A percentile compares a stretch with the other conserved stretches of the same genome.
Conservation (phyloP, 1,139 yeast species). For the Candida smagusa region DNA sequence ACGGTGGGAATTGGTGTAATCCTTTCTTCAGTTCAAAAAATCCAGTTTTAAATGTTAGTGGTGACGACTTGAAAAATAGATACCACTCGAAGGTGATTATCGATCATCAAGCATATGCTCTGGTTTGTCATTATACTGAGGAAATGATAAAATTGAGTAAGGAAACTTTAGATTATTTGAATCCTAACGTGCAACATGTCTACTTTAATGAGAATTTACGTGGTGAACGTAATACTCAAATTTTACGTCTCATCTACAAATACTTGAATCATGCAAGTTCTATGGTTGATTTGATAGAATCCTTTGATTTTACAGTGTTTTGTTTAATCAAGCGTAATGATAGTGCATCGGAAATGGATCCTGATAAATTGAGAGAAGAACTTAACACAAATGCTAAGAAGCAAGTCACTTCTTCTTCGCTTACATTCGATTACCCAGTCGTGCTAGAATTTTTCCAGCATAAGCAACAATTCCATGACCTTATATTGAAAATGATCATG, state of each 20-base stretch:
- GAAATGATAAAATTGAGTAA: constrained; percentile 38
- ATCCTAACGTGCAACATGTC: constrained; percentile 31
- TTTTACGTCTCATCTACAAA: constrained; percentile 52
- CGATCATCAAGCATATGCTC: constrained; percentile 46
- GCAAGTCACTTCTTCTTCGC: constrained; percentile 14
- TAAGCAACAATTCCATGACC: constrained; percentile 72
- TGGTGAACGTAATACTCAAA: constrained; percentile 51
- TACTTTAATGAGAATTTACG: constrained; percentile 32
- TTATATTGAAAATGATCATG: constrained; percentile 58
- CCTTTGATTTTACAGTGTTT: constrained; percentile 62
- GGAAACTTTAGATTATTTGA: constrained; percentile 40
- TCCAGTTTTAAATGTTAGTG: constrained; percentile 41
- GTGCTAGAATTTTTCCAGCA: constrained; percentile 71
- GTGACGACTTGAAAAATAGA: constrained; percentile 43
- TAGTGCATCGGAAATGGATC: constrained; percentile 20
- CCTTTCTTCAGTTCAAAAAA: constrained; percentile 52
- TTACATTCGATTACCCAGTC: constrained; percentile 56
- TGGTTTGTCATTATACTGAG: constrained; percentile 31
- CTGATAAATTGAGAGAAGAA: constrained; percentile 7
- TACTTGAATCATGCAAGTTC: constrained; percentile 48
- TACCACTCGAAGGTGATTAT: constrained; percentile 47
- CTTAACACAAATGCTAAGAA: constrained; percentile 1
- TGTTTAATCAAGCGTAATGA: constrained; percentile 33
- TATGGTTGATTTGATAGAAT: constrained; percentile 52
- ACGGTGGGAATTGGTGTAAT: constrained; percentile 74